Evolutionary conservation across 78 protist species (phyloP).

Genomic region (Creolimax fragrantissima): DNA sequence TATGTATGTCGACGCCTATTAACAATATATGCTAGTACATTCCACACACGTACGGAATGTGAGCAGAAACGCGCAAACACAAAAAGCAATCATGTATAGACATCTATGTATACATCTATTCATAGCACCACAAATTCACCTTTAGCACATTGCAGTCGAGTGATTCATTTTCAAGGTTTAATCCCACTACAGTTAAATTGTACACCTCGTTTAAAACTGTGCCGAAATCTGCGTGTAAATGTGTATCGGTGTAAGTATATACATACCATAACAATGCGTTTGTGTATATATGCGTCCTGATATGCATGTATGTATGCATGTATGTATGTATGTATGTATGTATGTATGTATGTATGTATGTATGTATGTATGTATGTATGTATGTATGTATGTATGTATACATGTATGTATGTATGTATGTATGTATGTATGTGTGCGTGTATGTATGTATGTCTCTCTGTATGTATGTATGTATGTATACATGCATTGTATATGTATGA

Average conservation of each 20-base stretch:
- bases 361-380: not conserved
- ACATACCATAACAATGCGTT: not conserved
- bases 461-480: too few relatives aligned
- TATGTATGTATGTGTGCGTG: not conserved
- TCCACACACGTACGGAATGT: too few relatives aligned
- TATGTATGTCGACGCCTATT: too few relatives aligned
- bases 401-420: not conserved
- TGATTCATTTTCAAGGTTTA: not conserved
- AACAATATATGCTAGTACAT: too few relatives aligned
- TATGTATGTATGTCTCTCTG: too few relatives aligned
- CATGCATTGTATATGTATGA: too few relatives aligned
- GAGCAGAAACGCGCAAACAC: too few relatives aligned
- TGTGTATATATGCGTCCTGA: not conserved
- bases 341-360: not conserved
- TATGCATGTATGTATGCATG: not conserved
- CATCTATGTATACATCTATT: too few relatives aligned
- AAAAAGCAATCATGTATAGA: too few relatives aligned
- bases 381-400: not conserved
- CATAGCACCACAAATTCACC: too few relatives aligned
- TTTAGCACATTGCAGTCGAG: not conserved
- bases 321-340: not conserved
- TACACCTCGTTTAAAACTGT: not conserved
- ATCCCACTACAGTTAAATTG: not conserved
- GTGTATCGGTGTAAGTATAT: not conserved
- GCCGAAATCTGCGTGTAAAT: not conserved